Conservation (phyloP, 192 early-diverging fungal genomes). For the Backusella luteola region DNA sequence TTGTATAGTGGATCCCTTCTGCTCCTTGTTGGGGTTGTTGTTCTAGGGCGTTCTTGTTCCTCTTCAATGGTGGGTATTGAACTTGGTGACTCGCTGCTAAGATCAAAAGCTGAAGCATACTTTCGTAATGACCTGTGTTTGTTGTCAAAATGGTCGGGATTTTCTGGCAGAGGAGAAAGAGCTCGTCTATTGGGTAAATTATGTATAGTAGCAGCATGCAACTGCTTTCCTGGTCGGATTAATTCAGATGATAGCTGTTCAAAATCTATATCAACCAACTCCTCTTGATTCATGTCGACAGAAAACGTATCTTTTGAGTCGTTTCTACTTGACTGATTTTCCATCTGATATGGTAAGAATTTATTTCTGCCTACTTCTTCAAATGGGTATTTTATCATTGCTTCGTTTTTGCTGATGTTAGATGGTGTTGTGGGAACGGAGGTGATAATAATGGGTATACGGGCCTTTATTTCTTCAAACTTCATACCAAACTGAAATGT, state of each 20-base stretch:
- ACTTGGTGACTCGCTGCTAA: constrained; percentile 11
- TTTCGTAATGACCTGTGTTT: not conserved
- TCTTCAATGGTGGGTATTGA: not conserved
- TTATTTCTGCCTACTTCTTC: not conserved
- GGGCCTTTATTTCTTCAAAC: constrained; percentile 30
- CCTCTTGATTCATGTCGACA: not conserved
- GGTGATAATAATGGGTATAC: constrained; percentile 30
- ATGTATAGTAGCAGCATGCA: not conserved
- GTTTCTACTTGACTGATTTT: not conserved
- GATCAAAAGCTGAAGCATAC: constrained; percentile 29
- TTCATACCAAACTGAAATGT: constrained; percentile 26
- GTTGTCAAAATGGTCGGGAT: not conserved
- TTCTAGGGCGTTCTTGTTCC: constrained; percentile 8
- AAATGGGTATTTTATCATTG: constrained; percentile 9
- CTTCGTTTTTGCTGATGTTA: not conserved
- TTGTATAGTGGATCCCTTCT: not conserved
- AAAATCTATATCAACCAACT: not conserved
- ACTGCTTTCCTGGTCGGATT: not conserved
- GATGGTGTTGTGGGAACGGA: constrained; percentile 12
- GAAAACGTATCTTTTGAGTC: not conserved
- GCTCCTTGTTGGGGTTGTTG: constrained; percentile 12
- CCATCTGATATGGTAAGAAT: not conserved
- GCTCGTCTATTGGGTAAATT: not conserved
- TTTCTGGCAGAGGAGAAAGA: not conserved
- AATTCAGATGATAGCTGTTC: not conserved